These are phyloP conservation scores for Ceratocystiopsis brevicomis DNA, from an alignment of 2,329 filamentous ascomycete genomes.

Conservation along the genomic window DNA sequence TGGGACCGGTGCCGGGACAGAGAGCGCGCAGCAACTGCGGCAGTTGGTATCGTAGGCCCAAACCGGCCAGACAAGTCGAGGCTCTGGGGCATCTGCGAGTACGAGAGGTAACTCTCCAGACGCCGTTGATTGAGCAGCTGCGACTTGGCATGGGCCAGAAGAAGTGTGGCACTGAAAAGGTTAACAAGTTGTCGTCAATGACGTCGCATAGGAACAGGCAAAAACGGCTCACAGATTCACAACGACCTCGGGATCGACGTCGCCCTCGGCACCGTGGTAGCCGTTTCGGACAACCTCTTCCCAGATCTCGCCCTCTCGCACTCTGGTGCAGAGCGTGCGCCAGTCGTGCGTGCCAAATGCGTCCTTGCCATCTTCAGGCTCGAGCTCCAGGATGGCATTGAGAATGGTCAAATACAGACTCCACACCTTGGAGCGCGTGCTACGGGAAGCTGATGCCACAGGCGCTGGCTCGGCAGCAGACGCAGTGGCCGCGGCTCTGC, in stretches of 20 bases:
- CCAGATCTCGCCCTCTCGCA: conserved; percentile 84
- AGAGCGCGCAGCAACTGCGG: conserved; percentile 17
- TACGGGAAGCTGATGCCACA: conserved; percentile 60
- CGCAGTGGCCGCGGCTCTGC: conserved; percentile 17
- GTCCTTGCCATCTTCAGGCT: conserved; percentile 74
- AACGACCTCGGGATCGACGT: conserved; percentile 87
- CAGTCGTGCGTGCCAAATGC: conserved; percentile 74
- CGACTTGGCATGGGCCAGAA: conserved; percentile 73
- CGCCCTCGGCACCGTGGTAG: conserved; percentile 73
- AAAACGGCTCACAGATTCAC: conserved; percentile 50
- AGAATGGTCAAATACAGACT: conserved; percentile 87
- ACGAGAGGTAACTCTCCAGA: conserved; percentile 74
- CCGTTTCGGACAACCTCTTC: conserved; percentile 76
- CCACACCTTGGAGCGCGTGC: conserved; percentile 87
- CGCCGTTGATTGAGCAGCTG: conserved; percentile 73
- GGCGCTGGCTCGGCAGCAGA: conserved; percentile 41
- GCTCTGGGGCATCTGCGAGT: conserved; percentile 46
- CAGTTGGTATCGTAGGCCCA: neutral
- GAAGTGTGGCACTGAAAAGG: conserved; percentile 55
- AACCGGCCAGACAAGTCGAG: conserved; percentile 53
- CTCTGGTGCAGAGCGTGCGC: conserved; percentile 63
- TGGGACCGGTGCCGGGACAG: conserved; percentile 12
- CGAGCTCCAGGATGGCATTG: conserved; percentile 78
- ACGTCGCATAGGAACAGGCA: too few relatives aligned
- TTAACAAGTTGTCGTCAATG: conserved; percentile 7